phyloP scores from a whole-genome alignment of 768 basidiomycete species.

The Boletus sp. region DNA sequence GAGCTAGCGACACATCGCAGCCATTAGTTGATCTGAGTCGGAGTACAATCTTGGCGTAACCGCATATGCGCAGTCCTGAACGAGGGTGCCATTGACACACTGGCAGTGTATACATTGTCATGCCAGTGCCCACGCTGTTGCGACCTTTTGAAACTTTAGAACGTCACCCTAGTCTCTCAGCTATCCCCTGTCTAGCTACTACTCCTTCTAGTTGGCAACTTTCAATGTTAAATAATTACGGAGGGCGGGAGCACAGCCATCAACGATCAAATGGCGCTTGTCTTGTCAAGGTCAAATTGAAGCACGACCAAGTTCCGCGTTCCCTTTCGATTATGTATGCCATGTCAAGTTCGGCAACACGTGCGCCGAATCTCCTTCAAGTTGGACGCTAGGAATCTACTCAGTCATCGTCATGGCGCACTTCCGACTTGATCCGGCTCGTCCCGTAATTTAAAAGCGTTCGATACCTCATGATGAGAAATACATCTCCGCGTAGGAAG shows the following conservation, averaged over 20 bases:
- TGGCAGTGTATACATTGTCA: not conserved
- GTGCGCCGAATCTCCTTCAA: not conserved
- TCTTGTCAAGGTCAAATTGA: slow-evolving; percentile 3
- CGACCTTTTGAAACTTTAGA: not conserved
- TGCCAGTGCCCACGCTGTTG: too few relatives aligned
- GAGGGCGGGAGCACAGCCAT: not conserved
- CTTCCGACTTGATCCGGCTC: not conserved
- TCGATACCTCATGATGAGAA: not conserved
- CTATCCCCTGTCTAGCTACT: not conserved
- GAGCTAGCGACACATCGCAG: not conserved
- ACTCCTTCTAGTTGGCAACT: slow-evolving; percentile 3
- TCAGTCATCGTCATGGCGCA: too few relatives aligned
- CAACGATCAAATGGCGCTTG: slow-evolving; percentile 5
- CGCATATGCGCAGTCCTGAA: not conserved
- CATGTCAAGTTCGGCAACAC: not conserved
- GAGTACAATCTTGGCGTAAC: not conserved
- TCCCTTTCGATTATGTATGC: not conserved
- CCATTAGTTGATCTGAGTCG: not conserved
- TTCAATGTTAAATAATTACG: not conserved
- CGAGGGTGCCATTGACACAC: not conserved
- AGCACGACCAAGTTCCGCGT: not conserved
- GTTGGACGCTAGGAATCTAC: not conserved
- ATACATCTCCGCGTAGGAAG: slow-evolving; percentile 8
- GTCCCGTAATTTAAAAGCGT: not conserved
- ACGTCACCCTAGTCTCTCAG: not conserved